Conservation (phyloP, 2,329 filamentous ascomycete genomes). For the Ceratocystis huliohia region DNA sequence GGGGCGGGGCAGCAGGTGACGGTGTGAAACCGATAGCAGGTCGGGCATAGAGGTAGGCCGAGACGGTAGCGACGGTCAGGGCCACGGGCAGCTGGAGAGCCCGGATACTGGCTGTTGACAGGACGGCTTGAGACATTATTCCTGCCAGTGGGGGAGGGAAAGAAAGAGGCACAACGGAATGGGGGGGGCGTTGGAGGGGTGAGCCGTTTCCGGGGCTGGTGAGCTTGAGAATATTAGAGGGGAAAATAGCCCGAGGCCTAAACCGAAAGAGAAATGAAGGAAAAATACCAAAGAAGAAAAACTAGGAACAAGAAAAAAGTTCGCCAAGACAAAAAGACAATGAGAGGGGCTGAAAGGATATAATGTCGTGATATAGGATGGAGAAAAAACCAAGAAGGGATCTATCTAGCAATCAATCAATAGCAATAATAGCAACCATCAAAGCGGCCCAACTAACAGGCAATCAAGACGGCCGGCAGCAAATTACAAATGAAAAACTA, state of each 20-base stretch:
- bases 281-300: neutral
- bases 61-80: constrained; percentile 27
- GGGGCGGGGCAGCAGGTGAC: constrained; percentile 13
- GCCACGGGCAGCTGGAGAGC: constrained; percentile 18
- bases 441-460: neutral
- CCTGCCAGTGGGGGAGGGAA: neutral
- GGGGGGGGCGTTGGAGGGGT: neutral
- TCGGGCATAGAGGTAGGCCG: constrained; percentile 28
- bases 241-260: neutral
- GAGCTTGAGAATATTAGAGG: neutral
- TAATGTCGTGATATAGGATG: constrained; percentile 10
- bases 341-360: constrained; percentile 2
- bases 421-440: neutral
- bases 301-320: neutral
- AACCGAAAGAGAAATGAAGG: neutral
- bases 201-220: neutral
- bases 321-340: neutral
- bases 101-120: constrained; percentile 20
- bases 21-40: constrained; percentile 23
- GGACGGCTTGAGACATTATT: constrained; percentile 17
- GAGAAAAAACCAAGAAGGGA: neutral
- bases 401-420: neutral
- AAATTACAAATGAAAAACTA: neutral
- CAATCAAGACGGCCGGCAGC: neutral
- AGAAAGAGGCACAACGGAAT: neutral